Evolutionary conservation across 2,329 filamentous ascomycete genomes (phyloP).

Genomic region (Raffaelea deltoideospora): DNA sequence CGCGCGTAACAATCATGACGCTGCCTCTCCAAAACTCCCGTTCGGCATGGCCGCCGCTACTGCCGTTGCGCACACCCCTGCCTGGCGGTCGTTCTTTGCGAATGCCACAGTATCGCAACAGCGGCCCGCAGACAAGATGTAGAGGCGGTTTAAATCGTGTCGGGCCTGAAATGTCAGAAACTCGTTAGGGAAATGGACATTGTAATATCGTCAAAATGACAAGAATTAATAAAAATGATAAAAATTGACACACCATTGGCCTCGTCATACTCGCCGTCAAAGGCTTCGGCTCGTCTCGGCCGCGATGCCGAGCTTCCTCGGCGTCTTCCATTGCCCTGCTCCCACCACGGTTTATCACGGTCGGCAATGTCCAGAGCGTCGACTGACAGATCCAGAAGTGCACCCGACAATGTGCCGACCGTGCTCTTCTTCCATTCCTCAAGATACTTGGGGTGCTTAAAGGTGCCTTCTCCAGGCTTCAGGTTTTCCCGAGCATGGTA

Average conservation of each 20-base stretch:
- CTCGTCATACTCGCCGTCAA: slow-evolving; percentile 54
- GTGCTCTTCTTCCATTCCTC: slow-evolving; percentile 61
- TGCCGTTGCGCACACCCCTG: slow-evolving; percentile 20
- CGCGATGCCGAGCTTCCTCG: slow-evolving; percentile 29
- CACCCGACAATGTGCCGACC: slow-evolving; percentile 42
- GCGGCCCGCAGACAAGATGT: slow-evolving; percentile 77
- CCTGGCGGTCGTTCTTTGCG: slow-evolving; percentile 41
- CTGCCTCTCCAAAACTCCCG: slow-evolving; percentile 84
- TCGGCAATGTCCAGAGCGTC: slow-evolving; percentile 22
- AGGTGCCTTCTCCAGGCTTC: slow-evolving; percentile 37
- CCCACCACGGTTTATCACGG: slow-evolving; percentile 61
- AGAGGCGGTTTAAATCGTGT: slow-evolving; percentile 71
- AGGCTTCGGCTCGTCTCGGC: slow-evolving; percentile 44
- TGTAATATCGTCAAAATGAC: no score
- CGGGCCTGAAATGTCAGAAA: slow-evolving; percentile 22
- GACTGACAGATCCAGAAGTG: slow-evolving; percentile 43
- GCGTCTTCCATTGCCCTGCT: slow-evolving; percentile 35
- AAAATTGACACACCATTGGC: slow-evolving; percentile 30
- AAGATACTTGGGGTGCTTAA: slow-evolving; percentile 43
- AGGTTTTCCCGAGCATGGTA: slow-evolving; percentile 26
- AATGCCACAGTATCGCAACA: slow-evolving; percentile 80
- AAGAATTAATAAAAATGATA: slow-evolving; percentile 6
- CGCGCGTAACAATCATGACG: slow-evolving; percentile 87
- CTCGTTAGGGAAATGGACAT: neutral
- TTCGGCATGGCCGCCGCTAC: slow-evolving; percentile 23